These are phyloP conservation scores for Pythium rhizo-oryzae DNA, from an alignment of 352 stramenopile species.

Conservation along the genomic window DNA sequence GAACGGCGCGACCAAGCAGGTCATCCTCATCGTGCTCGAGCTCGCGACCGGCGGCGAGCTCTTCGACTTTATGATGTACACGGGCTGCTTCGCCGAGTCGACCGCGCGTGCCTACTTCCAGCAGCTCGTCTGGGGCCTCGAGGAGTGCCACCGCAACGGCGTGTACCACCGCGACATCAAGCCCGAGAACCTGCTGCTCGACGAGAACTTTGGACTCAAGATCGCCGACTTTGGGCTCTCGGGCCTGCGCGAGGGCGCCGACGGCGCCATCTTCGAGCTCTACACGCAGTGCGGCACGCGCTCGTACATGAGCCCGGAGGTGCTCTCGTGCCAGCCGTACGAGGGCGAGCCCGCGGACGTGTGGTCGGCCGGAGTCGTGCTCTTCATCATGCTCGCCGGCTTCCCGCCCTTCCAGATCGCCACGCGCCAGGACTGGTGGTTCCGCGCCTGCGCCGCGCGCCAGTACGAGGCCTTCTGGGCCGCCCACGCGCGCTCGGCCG, in stretches of 20 bases:
- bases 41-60: slow-evolving; percentile 87
- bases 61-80: slow-evolving; percentile 95
- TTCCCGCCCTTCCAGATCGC: slow-evolving; percentile 93
- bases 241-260: slow-evolving; percentile 73
- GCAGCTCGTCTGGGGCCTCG: slow-evolving; percentile 82
- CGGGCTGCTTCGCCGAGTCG: slow-evolving; percentile 85
- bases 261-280: slow-evolving; percentile 62
- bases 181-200: slow-evolving; percentile 92
- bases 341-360: slow-evolving; percentile 89
- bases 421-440: slow-evolving; percentile 90
- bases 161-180: slow-evolving; percentile 95
- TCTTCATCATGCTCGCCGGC: slow-evolving; percentile 94
- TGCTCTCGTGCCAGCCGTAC: slow-evolving; percentile 83
- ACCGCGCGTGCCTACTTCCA: slow-evolving; percentile 89
- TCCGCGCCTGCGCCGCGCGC: slow-evolving; percentile 67
- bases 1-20: slow-evolving; percentile 67
- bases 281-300: slow-evolving; percentile 90
- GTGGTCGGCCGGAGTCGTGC: slow-evolving; percentile 91
- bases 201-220: slow-evolving; percentile 87
- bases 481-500: slow-evolving; percentile 64
- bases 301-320: slow-evolving; percentile 94
- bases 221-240: slow-evolving; percentile 97
- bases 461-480: slow-evolving; percentile 85
- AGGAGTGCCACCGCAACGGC: slow-evolving; percentile 77
- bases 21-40: slow-evolving; percentile 91